Evolutionary conservation across 495 filamentous ascomycete genomes (phyloP).

Genomic region (Penicillium samsonianum): DNA sequence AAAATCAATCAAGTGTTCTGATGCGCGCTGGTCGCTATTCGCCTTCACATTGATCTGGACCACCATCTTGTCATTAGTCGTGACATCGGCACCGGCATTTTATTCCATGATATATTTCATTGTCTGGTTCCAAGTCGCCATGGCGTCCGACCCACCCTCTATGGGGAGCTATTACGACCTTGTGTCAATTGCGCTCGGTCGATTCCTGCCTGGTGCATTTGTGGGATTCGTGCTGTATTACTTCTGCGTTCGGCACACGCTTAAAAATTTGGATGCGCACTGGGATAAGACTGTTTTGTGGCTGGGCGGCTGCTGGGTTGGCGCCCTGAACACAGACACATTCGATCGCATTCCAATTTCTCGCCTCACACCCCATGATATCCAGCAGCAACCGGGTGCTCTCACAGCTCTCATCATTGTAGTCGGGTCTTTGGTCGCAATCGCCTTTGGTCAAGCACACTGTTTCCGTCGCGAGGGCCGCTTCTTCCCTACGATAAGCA

Average conservation of each 20-base stretch:
- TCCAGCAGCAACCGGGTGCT: slow-evolving; percentile 74
- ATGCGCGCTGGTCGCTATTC: slow-evolving; percentile 69
- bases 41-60: slow-evolving; percentile 65
- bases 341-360: slow-evolving; percentile 76
- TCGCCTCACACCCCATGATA: slow-evolving; percentile 70
- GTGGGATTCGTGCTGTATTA: slow-evolving; percentile 69
- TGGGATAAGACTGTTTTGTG: slow-evolving; percentile 74
- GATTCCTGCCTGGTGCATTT: slow-evolving; percentile 73
- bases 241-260: slow-evolving; percentile 52
- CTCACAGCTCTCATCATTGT: slow-evolving; percentile 65
- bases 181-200: slow-evolving; percentile 63
- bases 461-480: slow-evolving; percentile 68
- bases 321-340: slow-evolving; percentile 73
- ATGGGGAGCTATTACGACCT: slow-evolving; percentile 51
- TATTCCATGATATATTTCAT: slow-evolving; percentile 66
- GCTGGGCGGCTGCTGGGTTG: slow-evolving; percentile 76
- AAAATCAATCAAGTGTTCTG: slow-evolving; percentile 50
- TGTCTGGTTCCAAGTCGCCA: slow-evolving; percentile 73
- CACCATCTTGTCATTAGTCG: slow-evolving; percentile 62
- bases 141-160: slow-evolving; percentile 69
- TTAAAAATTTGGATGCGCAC: slow-evolving; percentile 61
- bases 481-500: slow-evolving; percentile 59
- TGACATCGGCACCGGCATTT: slow-evolving; percentile 63
- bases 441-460: slow-evolving; percentile 62
- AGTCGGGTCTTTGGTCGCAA: slow-evolving; percentile 51